Percentiles rank a stretch among this genome's conserved stretches.
Conservation (phyloP, 768 basidiomycete species). For the Tylopilus intermedius region DNA sequence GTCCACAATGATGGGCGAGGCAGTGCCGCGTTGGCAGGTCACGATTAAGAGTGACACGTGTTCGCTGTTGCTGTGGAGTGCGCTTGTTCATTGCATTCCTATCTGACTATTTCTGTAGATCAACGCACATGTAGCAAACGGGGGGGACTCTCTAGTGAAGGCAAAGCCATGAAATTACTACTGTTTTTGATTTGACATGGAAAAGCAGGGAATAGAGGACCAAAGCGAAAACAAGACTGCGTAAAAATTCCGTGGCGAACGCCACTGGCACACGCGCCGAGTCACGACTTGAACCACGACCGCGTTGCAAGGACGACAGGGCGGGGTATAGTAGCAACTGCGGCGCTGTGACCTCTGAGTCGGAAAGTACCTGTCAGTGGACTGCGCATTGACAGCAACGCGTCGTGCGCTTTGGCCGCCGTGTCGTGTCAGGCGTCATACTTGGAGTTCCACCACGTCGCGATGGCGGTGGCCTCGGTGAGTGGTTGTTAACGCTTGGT, state of each 20-base stretch:
- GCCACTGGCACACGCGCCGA: too few relatives aligned
- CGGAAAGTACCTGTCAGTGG: background rate
- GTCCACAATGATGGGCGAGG: too few relatives aligned
- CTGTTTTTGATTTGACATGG: background rate
- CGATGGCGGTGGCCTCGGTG: conserved; percentile 16
- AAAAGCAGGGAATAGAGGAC: background rate
- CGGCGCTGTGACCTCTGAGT: background rate
- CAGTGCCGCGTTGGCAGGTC: too few relatives aligned
- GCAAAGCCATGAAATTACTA: background rate
- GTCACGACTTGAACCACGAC: too few relatives aligned
- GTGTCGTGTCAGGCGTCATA: conserved; percentile 9
- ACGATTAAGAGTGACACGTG: background rate
- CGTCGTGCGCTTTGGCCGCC: conserved; percentile 13
- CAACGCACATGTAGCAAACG: background rate
- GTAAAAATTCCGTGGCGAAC: too few relatives aligned
- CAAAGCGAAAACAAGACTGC: too few relatives aligned
- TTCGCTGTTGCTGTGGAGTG: background rate
- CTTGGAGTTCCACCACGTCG: background rate
- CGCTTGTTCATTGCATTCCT: background rate
- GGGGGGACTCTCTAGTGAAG: too few relatives aligned
- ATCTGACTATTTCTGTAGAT: background rate
- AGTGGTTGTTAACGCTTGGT: conserved; percentile 13
- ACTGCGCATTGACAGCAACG: background rate
- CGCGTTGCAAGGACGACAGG: too few relatives aligned
- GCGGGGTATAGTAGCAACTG: background rate